Evolutionary conservation across 2,329 filamentous ascomycete species (phyloP).

Genomic region (Ramichloridium luteum): DNA sequence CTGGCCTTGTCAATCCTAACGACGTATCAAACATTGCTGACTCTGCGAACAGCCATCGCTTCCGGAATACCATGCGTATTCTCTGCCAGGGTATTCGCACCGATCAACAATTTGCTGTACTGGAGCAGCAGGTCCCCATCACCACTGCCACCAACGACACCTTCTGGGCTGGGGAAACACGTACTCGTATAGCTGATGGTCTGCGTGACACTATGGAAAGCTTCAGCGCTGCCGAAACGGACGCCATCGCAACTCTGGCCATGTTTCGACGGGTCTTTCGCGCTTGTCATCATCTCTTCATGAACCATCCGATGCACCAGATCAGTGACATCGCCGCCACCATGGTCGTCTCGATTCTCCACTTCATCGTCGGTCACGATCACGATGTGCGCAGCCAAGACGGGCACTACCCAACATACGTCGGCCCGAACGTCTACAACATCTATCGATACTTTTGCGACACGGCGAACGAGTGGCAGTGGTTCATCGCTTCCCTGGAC

Average conservation of each 20-base stretch:
- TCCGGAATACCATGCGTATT: not conserved
- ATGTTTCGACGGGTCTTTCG: not conserved
- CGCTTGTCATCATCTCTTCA: not conserved
- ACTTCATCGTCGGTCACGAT: not conserved
- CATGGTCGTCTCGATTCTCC: not conserved
- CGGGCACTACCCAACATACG: not conserved
- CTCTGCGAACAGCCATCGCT: not conserved
- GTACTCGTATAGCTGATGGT: too few species aligned
- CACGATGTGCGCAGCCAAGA: too few species aligned
- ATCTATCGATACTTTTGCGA: not conserved
- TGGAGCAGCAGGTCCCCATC: not conserved
- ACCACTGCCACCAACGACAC: too few species aligned
- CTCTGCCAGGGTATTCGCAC: not conserved
- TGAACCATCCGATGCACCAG: not conserved
- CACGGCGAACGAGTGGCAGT: not conserved
- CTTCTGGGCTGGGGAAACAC: too few species aligned
- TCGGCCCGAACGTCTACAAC: not conserved
- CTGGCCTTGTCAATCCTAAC: not conserved
- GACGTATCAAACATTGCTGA: not conserved
- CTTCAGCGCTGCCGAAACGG: too few species aligned
- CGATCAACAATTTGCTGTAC: not conserved
- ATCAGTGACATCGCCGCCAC: not conserved
- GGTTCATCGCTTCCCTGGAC: not conserved
- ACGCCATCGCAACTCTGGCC: not conserved
- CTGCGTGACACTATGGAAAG: too few species aligned